These are phyloP conservation scores for Neurospora sp. DNA, from an alignment of 495 filamentous ascomycete species.

Conservation along the genomic window DNA sequence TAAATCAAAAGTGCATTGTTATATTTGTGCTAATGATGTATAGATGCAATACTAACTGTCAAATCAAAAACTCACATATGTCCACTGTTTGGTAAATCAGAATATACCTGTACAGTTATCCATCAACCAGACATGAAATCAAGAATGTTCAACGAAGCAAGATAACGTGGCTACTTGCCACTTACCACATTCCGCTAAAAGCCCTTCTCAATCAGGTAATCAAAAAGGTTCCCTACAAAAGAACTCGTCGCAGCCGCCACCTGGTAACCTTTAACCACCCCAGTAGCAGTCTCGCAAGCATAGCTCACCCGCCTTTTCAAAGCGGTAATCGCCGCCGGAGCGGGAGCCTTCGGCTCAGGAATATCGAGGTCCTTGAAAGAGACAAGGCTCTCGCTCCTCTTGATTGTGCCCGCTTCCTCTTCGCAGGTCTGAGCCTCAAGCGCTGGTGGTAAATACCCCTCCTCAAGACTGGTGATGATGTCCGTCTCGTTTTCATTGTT, in stretches of 20 bases:
- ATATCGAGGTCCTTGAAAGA: neutral
- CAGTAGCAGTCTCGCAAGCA: neutral
- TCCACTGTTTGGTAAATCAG: neutral
- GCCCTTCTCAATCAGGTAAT: neutral
- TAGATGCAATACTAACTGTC: neutral
- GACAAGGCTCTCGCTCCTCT: neutral
- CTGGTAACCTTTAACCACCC: neutral
- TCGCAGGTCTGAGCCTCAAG: neutral
- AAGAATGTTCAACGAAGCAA: neutral
- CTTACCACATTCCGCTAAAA: neutral
- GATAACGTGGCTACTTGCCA: neutral
- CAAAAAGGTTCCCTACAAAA: neutral
- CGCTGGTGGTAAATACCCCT: neutral
- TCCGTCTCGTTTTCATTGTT: neutral
- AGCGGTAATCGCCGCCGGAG: neutral
- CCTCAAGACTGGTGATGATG: neutral
- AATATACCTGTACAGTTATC: too few species aligned
- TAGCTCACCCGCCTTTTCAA: neutral
- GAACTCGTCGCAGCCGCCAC: neutral
- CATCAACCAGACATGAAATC: neutral
- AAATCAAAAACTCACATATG: neutral
- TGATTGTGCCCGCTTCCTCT: neutral
- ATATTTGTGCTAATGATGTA: neutral
- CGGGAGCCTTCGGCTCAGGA: neutral
- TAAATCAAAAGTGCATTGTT: neutral